Conservation (phyloP, 139 green algal species). For the Closterium sp. region DNA sequence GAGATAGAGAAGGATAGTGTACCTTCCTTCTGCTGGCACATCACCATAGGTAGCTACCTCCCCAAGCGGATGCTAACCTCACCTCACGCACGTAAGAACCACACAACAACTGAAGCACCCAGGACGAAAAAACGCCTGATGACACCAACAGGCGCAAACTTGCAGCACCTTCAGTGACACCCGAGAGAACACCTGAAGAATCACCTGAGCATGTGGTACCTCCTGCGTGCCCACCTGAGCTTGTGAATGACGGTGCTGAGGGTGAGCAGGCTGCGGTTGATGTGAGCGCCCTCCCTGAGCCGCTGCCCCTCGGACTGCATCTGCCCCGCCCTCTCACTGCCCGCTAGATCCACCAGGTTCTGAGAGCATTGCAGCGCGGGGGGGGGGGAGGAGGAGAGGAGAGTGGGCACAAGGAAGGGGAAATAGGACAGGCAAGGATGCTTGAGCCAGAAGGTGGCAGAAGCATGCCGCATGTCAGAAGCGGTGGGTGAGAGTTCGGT, state of each 20-base stretch:
- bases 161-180: too few species aligned
- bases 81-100: too few species aligned
- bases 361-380: neutral
- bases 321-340: slow-evolving; percentile 82
- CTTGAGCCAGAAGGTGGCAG: neutral
- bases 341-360: slow-evolving; percentile 84
- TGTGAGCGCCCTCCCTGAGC: slow-evolving; percentile 86
- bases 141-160: too few species aligned
- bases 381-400: neutral
- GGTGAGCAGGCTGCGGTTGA: slow-evolving; percentile 72
- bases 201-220: too few species aligned
- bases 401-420: neutral
- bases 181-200: too few species aligned
- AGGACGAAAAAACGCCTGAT: too few species aligned
- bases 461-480: neutral
- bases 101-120: too few species aligned
- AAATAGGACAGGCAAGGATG: slow-evolving; percentile 59
- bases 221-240: slow-evolving; percentile 15
- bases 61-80: too few species aligned
- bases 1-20: neutral
- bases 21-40: too few species aligned
- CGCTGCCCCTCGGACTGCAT: slow-evolving; percentile 84
- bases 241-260: slow-evolving; percentile 75
- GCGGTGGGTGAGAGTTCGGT: too few species aligned
- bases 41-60: too few species aligned